A percentile compares a stretch with the other conserved stretches of the same genome.
phyloP scores from a whole-genome alignment of 2,329 filamentous ascomycete species.

The Ophiostoma pallidulum region DNA sequence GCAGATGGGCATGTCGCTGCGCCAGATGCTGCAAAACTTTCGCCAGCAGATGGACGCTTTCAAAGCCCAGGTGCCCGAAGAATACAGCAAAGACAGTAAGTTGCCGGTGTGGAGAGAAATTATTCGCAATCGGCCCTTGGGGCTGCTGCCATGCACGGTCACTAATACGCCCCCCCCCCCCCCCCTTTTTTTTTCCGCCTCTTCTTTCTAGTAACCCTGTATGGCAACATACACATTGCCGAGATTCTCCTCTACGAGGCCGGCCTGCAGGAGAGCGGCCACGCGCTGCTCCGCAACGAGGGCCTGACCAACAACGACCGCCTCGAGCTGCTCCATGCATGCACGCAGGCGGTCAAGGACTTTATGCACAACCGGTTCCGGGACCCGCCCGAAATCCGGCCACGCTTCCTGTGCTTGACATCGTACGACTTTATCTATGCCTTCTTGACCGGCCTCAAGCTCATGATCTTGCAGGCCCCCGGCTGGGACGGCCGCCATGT shows the following conservation, averaged over 20 bases:
- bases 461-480: conserved; percentile 35
- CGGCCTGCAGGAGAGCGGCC: conserved; percentile 31
- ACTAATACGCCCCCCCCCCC: not conserved
- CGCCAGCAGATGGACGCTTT: conserved; percentile 32
- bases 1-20: conserved; percentile 28
- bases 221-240: conserved; percentile 34
- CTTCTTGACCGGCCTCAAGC: conserved; percentile 36
- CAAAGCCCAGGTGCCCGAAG: conserved; percentile 8
- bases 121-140: too few relatives aligned
- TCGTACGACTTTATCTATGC: conserved; percentile 39
- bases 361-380: conserved; percentile 29
- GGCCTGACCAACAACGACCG: conserved; percentile 30
- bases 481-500: conserved; percentile 36
- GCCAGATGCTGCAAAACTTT: conserved; percentile 34
- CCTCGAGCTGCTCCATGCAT: conserved; percentile 37
- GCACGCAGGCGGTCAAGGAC: conserved; percentile 30
- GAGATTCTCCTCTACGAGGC: conserved; percentile 40
- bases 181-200: too few relatives aligned
- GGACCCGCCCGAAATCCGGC: conserved; percentile 20
- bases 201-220: conserved; percentile 28
- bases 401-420: conserved; percentile 33
- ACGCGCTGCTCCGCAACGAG: conserved; percentile 13
- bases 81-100: conserved; percentile 4
- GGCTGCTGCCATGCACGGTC: too few relatives aligned
- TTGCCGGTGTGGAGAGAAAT: not conserved